Conservation (phyloP, 2,329 filamentous ascomycete species). For the Penicillium hesseltinei region DNA sequence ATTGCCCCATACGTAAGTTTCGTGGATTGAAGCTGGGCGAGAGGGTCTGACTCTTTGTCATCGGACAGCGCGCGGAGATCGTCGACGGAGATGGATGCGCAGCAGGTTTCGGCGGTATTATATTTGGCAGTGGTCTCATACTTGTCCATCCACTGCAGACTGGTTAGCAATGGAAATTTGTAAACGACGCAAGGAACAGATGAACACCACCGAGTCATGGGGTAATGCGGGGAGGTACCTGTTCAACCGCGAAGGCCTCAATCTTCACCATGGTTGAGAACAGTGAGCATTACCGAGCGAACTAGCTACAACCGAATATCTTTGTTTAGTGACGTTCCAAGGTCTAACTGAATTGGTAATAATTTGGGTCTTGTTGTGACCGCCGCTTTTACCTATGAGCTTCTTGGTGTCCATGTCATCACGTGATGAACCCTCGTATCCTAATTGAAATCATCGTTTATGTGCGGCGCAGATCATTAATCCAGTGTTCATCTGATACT, state of each 20-base stretch:
- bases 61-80: conserved; percentile 54
- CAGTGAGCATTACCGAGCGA: not conserved
- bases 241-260: conserved; percentile 59
- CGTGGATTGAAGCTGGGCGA: conserved; percentile 47
- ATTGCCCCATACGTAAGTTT: conserved; percentile 73
- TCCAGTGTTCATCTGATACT: too few species aligned
- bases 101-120: conserved; percentile 59
- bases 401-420: not conserved
- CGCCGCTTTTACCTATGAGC: not conserved
- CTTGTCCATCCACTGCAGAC: conserved; percentile 55
- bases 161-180: conserved; percentile 3
- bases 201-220: not conserved
- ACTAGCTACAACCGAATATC: not conserved
- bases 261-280: conserved; percentile 40
- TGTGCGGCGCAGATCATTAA: too few species aligned
- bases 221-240: conserved; percentile 50
- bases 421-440: not conserved
- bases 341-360: not conserved
- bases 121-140: conserved; percentile 54
- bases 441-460: too few species aligned
- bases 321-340: not conserved
- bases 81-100: conserved; percentile 55
- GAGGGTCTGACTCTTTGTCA: conserved; percentile 50
- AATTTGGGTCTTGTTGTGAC: not conserved
- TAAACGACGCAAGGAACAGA: not conserved